phyloP scores from a whole-genome alignment of 176 grass and related monocot species.

The Oryza coarctata region DNA sequence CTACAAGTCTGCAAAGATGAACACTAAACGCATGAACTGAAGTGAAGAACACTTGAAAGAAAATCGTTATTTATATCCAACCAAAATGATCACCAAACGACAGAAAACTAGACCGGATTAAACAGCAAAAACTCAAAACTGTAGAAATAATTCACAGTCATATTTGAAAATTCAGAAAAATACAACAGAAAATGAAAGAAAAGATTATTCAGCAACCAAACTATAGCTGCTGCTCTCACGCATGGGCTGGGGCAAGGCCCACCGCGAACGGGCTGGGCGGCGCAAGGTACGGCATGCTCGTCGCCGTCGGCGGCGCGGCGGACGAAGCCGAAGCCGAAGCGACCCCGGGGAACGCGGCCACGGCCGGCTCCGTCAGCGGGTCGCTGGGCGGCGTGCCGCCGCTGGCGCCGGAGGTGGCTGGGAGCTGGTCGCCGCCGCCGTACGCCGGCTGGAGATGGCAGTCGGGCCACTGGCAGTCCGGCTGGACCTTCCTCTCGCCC shows the following conservation, averaged over 20 bases:
- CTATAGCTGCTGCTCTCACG: background rate
- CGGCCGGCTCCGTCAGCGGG: background rate
- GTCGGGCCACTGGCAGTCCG: slow-evolving; percentile 45
- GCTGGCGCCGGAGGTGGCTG: slow-evolving; percentile 30
- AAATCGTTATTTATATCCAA: background rate
- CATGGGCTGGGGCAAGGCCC: slow-evolving; percentile 35
- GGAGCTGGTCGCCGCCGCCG: slow-evolving; percentile 45
- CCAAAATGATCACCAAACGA: background rate
- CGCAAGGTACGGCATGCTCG: slow-evolving; percentile 29
- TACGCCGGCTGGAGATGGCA: slow-evolving; percentile 46
- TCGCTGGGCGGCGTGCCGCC: too few species aligned
- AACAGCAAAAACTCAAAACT: background rate
- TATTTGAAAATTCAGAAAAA: background rate
- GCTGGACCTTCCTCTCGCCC: slow-evolving; percentile 47
- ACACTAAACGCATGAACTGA: background rate
- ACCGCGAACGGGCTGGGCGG: slow-evolving; percentile 38
- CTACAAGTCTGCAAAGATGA: background rate
- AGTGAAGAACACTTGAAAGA: background rate
- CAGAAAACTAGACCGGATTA: background rate
- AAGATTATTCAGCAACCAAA: background rate
- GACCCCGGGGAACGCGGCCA: background rate
- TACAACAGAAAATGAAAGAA: background rate
- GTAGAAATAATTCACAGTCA: background rate
- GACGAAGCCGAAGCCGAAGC: background rate
- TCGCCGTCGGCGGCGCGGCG: slow-evolving; percentile 13